These are phyloP conservation scores for Geotrichum fermentans DNA, from an alignment of 1,139 yeast genomes.

Conservation along the genomic window DNA sequence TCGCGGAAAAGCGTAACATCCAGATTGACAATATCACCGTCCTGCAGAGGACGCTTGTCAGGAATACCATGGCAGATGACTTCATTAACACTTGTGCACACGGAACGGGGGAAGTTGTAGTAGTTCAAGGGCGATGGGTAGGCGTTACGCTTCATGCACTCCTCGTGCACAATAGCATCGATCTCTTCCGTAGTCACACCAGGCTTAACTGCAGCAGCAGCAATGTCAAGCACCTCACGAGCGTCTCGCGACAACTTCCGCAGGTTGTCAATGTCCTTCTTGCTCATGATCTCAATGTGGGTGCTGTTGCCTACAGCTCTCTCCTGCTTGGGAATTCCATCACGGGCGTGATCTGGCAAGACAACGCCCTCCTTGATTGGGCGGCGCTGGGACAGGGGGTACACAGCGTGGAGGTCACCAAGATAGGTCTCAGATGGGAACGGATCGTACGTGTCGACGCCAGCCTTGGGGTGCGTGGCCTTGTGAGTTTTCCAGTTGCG, in stretches of 20 bases:
- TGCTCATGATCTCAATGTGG: slow-evolving; percentile 56
- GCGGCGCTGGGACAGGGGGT: slow-evolving; percentile 74
- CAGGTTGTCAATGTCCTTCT: slow-evolving; percentile 67
- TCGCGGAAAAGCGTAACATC: slow-evolving; percentile 81
- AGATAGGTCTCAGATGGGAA: slow-evolving; percentile 72
- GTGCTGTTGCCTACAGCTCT: slow-evolving; percentile 65
- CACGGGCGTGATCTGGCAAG: slow-evolving; percentile 77
- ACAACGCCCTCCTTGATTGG: slow-evolving; percentile 65
- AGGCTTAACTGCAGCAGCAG: slow-evolving; percentile 76
- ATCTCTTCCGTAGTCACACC: slow-evolving; percentile 93
- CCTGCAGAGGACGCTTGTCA: slow-evolving; percentile 75
- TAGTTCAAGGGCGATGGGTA: slow-evolving; percentile 96
- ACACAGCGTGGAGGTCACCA: slow-evolving; percentile 70
- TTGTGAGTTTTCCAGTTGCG: slow-evolving; percentile 62
- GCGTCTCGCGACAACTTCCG: slow-evolving; percentile 71
- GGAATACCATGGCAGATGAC: slow-evolving; percentile 97
- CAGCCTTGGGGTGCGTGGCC: slow-evolving; percentile 45
- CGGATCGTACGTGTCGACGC: slow-evolving; percentile 63
- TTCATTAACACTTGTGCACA: slow-evolving; percentile 92
- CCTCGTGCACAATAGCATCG: slow-evolving; percentile 80
- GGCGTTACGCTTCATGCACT: slow-evolving; percentile 80
- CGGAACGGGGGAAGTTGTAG: slow-evolving; percentile 87
- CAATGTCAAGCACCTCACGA: slow-evolving; percentile 80
- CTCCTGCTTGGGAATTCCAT: slow-evolving; percentile 78
- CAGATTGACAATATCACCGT: slow-evolving; percentile 90